Base-by-base conservation (phyloP, 768 basidiomycete genomes). In the Multifurca ochricompacta region DNA sequence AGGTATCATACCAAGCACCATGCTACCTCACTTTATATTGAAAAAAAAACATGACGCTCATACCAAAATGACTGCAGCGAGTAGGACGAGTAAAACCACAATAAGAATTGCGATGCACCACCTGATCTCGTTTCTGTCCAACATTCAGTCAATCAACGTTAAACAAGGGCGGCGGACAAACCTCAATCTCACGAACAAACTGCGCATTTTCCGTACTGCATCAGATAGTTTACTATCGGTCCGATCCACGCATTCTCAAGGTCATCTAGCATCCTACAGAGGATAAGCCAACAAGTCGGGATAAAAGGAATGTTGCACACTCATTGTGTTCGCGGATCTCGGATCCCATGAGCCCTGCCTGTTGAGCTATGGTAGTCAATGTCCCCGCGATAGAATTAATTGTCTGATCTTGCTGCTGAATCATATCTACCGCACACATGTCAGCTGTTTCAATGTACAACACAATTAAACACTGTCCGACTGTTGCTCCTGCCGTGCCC, bases 311-410 rank as follows among this genome's bases (percentile, higher is more conserved):
- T 9, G 42, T 21, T 16, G 63, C 81, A 59, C 58, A 95, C 95
- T 91, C 90, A 61, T 86, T 89, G 63, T 99, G 96, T 65, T 94
- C 91, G 8, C 67, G 73, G 46, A 98, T 89, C 66, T 99, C 96
- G 53, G 81, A 82, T 0, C 95, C 95, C 82, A 99, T 99, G 30
- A 97, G 73, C 10, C 86, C 87, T 0, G 96, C 96, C 70, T 98
- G 96, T 59, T 89, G 84, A 0, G 85, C 84, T 6, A 99, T 73
- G 0, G 87, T 93, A 53, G 67, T 81, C 49, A 99, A 69, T 2
- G 94, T 93, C 0, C 92, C 91, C 0, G 85, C 79, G 65, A 99
- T 94, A 0, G 86, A 80, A 51, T 85, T 83, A 63, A 99, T 85
- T 0, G 93, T 87, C 27, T 81, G 77, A 65, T 99, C 96, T 73